Evolutionary conservation across 345 rosid species (phyloP).

Genomic region (Noccaea caerulescens): DNA sequence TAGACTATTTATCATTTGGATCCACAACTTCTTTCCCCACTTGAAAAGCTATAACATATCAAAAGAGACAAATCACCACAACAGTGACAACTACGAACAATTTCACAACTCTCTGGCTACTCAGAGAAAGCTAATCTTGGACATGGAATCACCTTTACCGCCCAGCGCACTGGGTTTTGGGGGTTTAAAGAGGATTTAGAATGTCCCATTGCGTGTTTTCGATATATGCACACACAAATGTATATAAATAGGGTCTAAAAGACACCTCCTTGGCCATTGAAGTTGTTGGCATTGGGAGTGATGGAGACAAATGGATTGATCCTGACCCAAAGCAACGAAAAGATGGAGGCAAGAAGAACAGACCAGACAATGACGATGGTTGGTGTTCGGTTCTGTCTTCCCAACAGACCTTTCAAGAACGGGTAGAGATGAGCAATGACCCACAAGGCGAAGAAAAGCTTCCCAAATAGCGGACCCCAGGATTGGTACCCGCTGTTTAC

Average conservation of each 20-base stretch:
- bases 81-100: constrained; percentile 28
- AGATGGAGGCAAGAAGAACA: constrained; percentile 94
- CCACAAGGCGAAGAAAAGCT: constrained; percentile 96
- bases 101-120: constrained; percentile 33
- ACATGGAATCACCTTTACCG: constrained; percentile 16
- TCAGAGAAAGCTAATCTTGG: constrained; percentile 28
- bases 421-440: constrained; percentile 97
- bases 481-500: constrained; percentile 98
- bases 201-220: constrained; percentile 18
- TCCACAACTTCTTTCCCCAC: constrained; percentile 22
- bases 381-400: constrained; percentile 96
- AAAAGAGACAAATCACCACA: constrained; percentile 18
- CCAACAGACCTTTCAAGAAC: constrained; percentile 94
- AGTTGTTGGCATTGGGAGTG: constrained; percentile 52
- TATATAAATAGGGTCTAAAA: constrained; percentile 39
- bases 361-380: constrained; percentile 99
- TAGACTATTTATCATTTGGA: constrained; percentile 33
- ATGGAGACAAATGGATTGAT: constrained; percentile 79
- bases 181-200: constrained; percentile 10
- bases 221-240: constrained; percentile 41
- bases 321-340: constrained; percentile 98
- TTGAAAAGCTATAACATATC: constrained; percentile 24
- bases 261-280: constrained; percentile 77
- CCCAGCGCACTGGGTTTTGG: not conserved
- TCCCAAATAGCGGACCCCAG: constrained; percentile 98